Base-by-base conservation (phyloP, 2,329 filamentous ascomycete genomes). In the Sporothrix inflata region DNA sequence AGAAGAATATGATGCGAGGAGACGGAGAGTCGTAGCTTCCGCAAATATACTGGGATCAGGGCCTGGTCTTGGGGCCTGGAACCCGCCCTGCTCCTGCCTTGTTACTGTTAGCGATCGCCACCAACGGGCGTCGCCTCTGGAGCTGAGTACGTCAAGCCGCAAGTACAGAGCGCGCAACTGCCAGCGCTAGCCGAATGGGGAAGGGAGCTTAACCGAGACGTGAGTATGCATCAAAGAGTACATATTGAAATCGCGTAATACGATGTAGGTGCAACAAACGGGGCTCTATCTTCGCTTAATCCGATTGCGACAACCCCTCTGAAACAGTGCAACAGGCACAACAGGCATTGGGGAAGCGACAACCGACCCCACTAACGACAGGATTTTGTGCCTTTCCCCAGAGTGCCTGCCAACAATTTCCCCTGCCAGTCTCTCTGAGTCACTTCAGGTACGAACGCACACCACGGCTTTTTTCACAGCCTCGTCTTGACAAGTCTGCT, bases 371-470 rank as follows among this genome's bases (percentile, higher is more conserved):
- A 45, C 60, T 65, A 65, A 45, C 21, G 60, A 45, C 55, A 60
- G 16, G 30, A 45, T 65, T 65, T 65, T 65, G 60, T 61, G 55
- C 12, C 38, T 2, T 65, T 16, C 60, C 38, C 60, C 60, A 45
- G 53, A 34, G 60, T 27, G 21, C 38, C 38, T 42, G 11, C 4
- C 30, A 61, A 24, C 34, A 40, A 7, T 14, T n/a, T 42, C 51
- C 24, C 51, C 57, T 14, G 57, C 57, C n/a, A 27, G 30, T 34
- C 30, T 34, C n/a, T 27, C 38, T 27, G 60, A 24, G 38, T 65
- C 38, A 65, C 38, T 45, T 40, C 55, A 60, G 53, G 53, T 7
- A 60, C 53, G 11, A 34, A 12, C 7, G 19, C 27, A 60, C 14
- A 34, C 16, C 27, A 24, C 4, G 21, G 60, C 38, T 11, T 0